A percentile compares a stretch with the other conserved stretches of the same genome.
Evolutionary conservation across 2,329 filamentous ascomycete genomes (phyloP).

Genomic region (Fusarium sulawesiense): DNA sequence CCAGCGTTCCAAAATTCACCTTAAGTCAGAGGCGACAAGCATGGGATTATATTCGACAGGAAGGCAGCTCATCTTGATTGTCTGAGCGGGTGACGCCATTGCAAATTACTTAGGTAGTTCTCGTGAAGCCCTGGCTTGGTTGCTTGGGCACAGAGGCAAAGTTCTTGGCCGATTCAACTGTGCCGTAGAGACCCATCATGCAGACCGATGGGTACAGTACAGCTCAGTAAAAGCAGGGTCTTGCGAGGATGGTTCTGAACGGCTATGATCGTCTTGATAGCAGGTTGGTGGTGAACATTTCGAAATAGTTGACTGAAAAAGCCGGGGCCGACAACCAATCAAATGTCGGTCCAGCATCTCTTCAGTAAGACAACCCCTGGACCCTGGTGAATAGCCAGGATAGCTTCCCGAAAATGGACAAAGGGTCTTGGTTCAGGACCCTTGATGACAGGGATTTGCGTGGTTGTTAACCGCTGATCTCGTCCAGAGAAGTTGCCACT

Average conservation of each 20-base stretch:
- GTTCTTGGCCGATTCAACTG: constrained; percentile 15
- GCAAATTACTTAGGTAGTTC: constrained; percentile 14
- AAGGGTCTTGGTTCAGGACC: constrained; percentile 27
- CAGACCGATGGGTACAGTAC: constrained; percentile 17
- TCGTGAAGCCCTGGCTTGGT: constrained; percentile 12
- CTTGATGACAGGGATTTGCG: constrained; percentile 28
- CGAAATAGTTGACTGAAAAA: constrained; percentile 19
- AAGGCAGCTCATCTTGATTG: constrained; percentile 34
- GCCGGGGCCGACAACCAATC: constrained; percentile 37
- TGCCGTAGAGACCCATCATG: constrained; percentile 14
- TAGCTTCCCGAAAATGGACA: constrained; percentile 21
- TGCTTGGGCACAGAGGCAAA: constrained; percentile 4
- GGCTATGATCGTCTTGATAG: constrained; percentile 38
- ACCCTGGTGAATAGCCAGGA: neutral
- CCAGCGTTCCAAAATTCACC: constrained; percentile 43
- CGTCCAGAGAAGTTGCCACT: constrained; percentile 36
- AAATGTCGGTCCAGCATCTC: constrained; percentile 18
- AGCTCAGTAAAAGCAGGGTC: constrained; percentile 29
- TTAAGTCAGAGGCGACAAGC: constrained; percentile 27
- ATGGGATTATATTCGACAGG: constrained; percentile 41
- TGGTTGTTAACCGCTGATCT: constrained; percentile 39
- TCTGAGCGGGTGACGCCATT: constrained; percentile 45
- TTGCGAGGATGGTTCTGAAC: constrained; percentile 31
- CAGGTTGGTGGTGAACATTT: constrained; percentile 28
- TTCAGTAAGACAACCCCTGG: constrained; percentile 23